A percentile compares a stretch with the other conserved stretches of the same genome.
Evolutionary conservation across 1,139 yeast genomes (phyloP).

Genomic region (Magnusiomyces sp.): DNA sequence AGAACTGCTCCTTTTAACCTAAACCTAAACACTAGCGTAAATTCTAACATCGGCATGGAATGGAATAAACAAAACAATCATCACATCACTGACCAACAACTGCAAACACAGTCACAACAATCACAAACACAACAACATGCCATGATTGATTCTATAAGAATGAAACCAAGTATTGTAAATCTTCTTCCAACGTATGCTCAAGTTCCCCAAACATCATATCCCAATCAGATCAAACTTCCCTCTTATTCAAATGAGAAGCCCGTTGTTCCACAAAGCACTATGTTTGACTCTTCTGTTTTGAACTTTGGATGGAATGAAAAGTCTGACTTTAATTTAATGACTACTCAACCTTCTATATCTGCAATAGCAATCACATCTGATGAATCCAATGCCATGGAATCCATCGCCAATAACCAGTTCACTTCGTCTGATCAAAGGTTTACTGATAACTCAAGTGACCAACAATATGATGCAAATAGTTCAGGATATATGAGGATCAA

Average conservation of each 20-base stretch:
- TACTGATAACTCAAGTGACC: too few relatives aligned
- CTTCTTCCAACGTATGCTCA: constrained; percentile 14
- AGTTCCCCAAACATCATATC: constrained; percentile 3
- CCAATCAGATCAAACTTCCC: too few relatives aligned
- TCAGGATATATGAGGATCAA: constrained; percentile 15
- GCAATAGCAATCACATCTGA: neutral
- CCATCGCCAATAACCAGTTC: neutral
- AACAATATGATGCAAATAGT: neutral
- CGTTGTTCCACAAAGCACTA: neutral
- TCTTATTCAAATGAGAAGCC: too few relatives aligned
- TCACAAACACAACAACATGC: neutral
- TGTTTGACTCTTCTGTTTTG: too few relatives aligned
- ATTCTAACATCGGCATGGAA: neutral
- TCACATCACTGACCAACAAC: neutral
- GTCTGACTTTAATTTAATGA: neutral
- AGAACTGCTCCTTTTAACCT: too few relatives aligned
- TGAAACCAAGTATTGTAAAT: constrained; percentile 16
- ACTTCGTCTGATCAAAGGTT: constrained; percentile 1
- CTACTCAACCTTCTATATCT: neutral
- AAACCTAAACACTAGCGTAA: neutral
- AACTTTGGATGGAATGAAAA: too few relatives aligned
- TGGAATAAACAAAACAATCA: neutral
- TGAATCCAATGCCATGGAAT: neutral
- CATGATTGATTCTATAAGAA: constrained; percentile 12
- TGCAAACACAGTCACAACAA: neutral